Percentiles rank a stretch among this genome's conserved stretches.
Conservation (phyloP, 176 grass and related monocot species). For the Phoenix roebelenii region DNA sequence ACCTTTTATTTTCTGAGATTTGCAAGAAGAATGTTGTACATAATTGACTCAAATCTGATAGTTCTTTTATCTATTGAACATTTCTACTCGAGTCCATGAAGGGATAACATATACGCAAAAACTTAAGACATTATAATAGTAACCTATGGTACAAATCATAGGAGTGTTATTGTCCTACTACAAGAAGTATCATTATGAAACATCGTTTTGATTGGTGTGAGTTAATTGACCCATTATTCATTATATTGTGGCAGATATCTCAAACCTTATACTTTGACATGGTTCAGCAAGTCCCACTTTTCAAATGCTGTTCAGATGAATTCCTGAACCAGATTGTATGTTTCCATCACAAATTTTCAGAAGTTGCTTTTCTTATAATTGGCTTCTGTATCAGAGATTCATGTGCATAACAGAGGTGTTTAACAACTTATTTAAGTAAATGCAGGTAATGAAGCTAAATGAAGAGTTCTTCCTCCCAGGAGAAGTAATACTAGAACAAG, state of each 20-base stretch:
- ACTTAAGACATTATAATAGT: no score
- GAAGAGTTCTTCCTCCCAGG: slow-evolving; percentile 45
- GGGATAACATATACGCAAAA: no score
- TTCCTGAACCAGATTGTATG: slow-evolving; percentile 86
- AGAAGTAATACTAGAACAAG: slow-evolving; percentile 47
- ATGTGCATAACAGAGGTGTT: neutral
- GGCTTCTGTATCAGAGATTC: neutral
- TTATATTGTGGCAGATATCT: slow-evolving; percentile 9
- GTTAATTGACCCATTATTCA: neutral
- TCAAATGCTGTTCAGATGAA: slow-evolving; percentile 73
- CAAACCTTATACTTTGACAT: slow-evolving; percentile 44
- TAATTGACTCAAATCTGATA: no score
- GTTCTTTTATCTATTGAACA: no score
- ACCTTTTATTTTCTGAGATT: no score
- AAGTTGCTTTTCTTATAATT: neutral
- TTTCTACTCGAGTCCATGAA: no score
- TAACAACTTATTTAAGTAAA: neutral
- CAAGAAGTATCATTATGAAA: no score
- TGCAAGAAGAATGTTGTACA: no score
- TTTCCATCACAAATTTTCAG: neutral
- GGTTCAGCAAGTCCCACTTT: slow-evolving; percentile 52
- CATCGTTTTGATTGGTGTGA: neutral
- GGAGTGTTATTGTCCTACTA: no score
- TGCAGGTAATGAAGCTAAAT: slow-evolving; percentile 67
- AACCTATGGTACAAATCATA: no score